A percentile compares a stretch with the other conserved stretches of the same genome.
phyloP scores from a whole-genome alignment of 306 rosid genomes.

The Dalbergia cochinchinensis region DNA sequence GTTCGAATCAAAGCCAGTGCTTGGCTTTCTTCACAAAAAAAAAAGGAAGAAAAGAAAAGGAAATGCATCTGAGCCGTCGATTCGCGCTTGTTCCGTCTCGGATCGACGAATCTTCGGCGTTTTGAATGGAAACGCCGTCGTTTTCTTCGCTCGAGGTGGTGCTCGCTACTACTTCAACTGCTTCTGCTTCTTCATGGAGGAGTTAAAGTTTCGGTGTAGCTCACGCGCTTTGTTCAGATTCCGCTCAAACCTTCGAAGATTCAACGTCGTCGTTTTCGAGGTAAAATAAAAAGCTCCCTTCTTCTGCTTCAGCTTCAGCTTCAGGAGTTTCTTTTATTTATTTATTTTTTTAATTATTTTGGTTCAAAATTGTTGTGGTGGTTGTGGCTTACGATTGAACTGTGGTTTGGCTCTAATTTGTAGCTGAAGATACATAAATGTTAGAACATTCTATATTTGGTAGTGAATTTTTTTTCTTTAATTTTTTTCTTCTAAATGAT shows the following conservation, averaged over 20 bases:
- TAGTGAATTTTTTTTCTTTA: not conserved
- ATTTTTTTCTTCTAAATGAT: not conserved
- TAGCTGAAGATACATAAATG: slow-evolving; percentile 40
- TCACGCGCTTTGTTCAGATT: slow-evolving; percentile 59
- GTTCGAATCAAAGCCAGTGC: slow-evolving; percentile 40
- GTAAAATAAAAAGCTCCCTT: slow-evolving; percentile 52
- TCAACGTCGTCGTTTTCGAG: slow-evolving; percentile 65
- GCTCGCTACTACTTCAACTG: slow-evolving; percentile 50
- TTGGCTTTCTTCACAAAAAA: not conserved
- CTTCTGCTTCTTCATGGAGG: slow-evolving; percentile 58
- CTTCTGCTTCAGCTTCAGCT: not conserved
- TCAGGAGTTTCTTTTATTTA: not conserved
- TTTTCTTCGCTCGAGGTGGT: slow-evolving; percentile 25
- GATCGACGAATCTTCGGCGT: slow-evolving; percentile 61
- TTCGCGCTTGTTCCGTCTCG: slow-evolving; percentile 54
- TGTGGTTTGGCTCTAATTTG: slow-evolving; percentile 37
- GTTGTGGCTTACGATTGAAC: slow-evolving; percentile 46
- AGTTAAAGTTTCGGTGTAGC: slow-evolving; percentile 63
- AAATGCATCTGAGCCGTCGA: slow-evolving; percentile 62
- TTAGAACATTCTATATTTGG: slow-evolving; percentile 23
- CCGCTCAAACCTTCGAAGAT: slow-evolving; percentile 53
- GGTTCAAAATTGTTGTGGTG: slow-evolving; percentile 25
- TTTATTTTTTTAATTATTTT: not conserved
- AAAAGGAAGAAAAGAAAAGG: not conserved
- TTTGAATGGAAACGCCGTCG: slow-evolving; percentile 76